Evolutionary conservation across 78 protist genomes (phyloP).

Genomic region (Chrysochromulina parva): DNA sequence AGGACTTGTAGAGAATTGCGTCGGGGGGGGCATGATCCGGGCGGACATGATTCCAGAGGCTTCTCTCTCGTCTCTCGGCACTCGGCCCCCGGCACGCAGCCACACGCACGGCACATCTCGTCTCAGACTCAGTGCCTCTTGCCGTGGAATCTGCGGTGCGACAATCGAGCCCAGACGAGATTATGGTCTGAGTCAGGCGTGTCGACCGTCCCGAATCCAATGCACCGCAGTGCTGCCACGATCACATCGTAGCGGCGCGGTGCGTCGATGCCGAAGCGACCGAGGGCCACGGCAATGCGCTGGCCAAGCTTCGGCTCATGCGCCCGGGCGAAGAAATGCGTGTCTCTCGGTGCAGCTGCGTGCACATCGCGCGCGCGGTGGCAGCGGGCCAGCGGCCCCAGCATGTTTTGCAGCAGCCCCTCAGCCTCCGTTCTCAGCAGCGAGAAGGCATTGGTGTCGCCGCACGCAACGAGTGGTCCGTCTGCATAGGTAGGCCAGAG

Average conservation of each 20-base stretch:
- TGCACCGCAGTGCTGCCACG: neutral
- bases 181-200: neutral
- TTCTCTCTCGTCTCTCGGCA: too few relatives aligned
- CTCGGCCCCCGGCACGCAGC: too few relatives aligned
- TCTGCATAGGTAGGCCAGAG: neutral
- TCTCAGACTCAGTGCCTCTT: too few relatives aligned
- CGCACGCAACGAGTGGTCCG: neutral
- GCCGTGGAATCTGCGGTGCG: too few relatives aligned
- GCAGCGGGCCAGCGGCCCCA: neutral
- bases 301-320: neutral
- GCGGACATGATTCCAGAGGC: too few relatives aligned
- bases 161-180: neutral
- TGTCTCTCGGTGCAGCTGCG: neutral
- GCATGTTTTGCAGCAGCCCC: neutral
- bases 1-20: too few relatives aligned
- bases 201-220: neutral
- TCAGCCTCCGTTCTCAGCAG: neutral
- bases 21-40: too few relatives aligned
- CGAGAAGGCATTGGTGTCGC: conserved; percentile 9
- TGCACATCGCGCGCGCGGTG: neutral
- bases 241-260: neutral
- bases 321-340: neutral
- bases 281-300: neutral
- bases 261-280: neutral
- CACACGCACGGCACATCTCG: too few relatives aligned